Conservation (phyloP, 2,329 filamentous ascomycete species). For the Cladosporium sp. region DNA sequence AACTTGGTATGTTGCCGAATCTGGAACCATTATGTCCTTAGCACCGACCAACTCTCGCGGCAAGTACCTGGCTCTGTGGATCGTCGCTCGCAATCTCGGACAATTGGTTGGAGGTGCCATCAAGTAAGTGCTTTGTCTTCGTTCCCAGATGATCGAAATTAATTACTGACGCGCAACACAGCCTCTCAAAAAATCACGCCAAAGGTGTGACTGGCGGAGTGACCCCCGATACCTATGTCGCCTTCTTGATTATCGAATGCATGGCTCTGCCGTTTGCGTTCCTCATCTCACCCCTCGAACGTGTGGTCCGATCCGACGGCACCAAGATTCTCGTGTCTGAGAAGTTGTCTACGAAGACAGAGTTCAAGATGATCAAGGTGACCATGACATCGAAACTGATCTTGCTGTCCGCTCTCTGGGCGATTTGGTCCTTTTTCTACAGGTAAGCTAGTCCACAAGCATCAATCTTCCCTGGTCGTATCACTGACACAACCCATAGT, state of each 20-base stretch:
- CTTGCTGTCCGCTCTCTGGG: conserved; percentile 37
- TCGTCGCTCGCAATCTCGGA: conserved; percentile 38
- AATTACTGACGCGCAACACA: conserved; percentile 30
- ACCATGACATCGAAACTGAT: conserved; percentile 11
- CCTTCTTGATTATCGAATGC: conserved; percentile 50
- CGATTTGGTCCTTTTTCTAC: conserved; percentile 44
- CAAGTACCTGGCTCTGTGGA: conserved; percentile 38
- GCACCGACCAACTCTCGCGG: conserved; percentile 38
- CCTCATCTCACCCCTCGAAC: conserved; percentile 48
- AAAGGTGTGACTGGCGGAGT: conserved; percentile 25
- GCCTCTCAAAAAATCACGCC: conserved; percentile 15
- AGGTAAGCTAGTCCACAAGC: conserved; percentile 45
- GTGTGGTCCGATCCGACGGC: conserved; percentile 45
- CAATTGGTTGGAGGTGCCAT: conserved; percentile 39
- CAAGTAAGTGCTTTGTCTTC: conserved; percentile 26
- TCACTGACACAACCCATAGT: conserved; percentile 45
- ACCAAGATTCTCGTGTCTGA: conserved; percentile 29
- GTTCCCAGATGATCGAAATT: conserved; percentile 6
- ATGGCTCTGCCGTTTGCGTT: conserved; percentile 50
- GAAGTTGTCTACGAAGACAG: conserved; percentile 28
- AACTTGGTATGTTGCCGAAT: conserved; percentile 36
- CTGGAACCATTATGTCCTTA: conserved; percentile 41
- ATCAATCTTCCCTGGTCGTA: conserved; percentile 47
- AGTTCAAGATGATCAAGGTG: conserved; percentile 25
- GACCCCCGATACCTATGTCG: conserved; percentile 48